phyloP scores from a whole-genome alignment of 352 stramenopile species.

The Phytophthora crassamura region DNA sequence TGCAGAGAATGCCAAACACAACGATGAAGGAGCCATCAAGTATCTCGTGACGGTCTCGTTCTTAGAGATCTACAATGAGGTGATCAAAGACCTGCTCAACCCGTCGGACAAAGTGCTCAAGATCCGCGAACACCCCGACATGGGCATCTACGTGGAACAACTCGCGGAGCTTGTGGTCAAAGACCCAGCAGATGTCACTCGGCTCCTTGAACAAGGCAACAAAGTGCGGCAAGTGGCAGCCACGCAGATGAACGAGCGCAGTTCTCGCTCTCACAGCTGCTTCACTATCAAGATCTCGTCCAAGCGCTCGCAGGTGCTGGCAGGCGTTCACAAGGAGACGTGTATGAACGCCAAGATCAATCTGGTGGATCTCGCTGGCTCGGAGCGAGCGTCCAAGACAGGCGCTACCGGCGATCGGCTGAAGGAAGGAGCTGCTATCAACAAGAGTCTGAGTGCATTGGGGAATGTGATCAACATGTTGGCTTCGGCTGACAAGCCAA shows the following conservation, averaged over 20 bases:
- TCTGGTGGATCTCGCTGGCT: slow-evolving; percentile 92
- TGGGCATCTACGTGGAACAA: slow-evolving; percentile 94
- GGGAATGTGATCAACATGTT: slow-evolving; percentile 95
- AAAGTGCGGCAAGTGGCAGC: slow-evolving; percentile 88
- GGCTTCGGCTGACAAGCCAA: slow-evolving; percentile 49
- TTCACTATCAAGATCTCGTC: slow-evolving; percentile 93
- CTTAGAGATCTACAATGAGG: slow-evolving; percentile 96
- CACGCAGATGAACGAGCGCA: slow-evolving; percentile 94
- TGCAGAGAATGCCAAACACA: slow-evolving; percentile 17
- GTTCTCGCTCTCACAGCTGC: slow-evolving; percentile 89
- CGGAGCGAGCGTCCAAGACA: slow-evolving; percentile 89
- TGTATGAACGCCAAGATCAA: slow-evolving; percentile 92
- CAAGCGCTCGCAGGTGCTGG: slow-evolving; percentile 70
- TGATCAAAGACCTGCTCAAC: slow-evolving; percentile 94
- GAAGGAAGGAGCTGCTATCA: slow-evolving; percentile 94
- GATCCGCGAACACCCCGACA: slow-evolving; percentile 92
- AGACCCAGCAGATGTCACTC: slow-evolving; percentile 74
- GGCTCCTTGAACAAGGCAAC: slow-evolving; percentile 90
- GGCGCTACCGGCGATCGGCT: slow-evolving; percentile 85
- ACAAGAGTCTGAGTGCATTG: slow-evolving; percentile 92
- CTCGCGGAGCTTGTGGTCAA: slow-evolving; percentile 88
- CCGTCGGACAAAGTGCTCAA: slow-evolving; percentile 92
- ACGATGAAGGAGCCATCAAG: slow-evolving; percentile 54
- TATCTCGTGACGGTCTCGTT: slow-evolving; percentile 94
- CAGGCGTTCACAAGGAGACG: slow-evolving; percentile 70